Evolutionary conservation across 805 yeast species (phyloP).

Genomic region (Candida sphagnicola): DNA sequence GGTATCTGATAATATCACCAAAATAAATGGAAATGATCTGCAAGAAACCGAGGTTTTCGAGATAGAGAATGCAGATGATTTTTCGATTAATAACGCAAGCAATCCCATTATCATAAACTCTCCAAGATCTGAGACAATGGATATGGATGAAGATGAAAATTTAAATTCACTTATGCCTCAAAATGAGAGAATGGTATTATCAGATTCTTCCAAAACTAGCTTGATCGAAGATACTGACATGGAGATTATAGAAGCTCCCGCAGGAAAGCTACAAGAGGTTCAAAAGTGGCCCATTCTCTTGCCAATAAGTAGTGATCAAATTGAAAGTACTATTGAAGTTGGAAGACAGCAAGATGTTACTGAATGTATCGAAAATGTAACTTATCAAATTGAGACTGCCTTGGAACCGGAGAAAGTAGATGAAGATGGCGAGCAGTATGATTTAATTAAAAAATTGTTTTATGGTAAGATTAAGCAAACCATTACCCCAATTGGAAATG

Average conservation of each 20-base stretch:
- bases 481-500: constrained; percentile 48
- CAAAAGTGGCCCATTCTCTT: constrained; percentile 15
- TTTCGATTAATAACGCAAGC: constrained; percentile 2
- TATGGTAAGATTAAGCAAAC: constrained; percentile 84
- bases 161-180: not conserved
- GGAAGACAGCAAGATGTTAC: constrained; percentile 98
- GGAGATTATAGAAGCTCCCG: constrained; percentile 2
- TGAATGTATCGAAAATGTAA: constrained; percentile 92
- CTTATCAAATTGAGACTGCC: constrained; percentile 88
- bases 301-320: constrained; percentile 54
- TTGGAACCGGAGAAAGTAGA: constrained; percentile 63
- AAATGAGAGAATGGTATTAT: not conserved
- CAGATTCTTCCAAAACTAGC: not conserved
- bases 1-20: constrained; percentile 19
- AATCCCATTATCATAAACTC: constrained; percentile 11
- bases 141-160: not conserved
- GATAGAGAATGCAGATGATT: constrained; percentile 1
- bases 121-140: constrained; percentile 12
- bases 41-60: constrained; percentile 6
- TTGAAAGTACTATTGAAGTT: constrained; percentile 69
- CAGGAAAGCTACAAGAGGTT: not conserved
- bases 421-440: constrained; percentile 72
- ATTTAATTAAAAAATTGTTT: constrained; percentile 73
- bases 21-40: not conserved
- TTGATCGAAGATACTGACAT: constrained; percentile 1